These are phyloP conservation scores for Dictyostelium purpureum DNA, from an alignment of 78 protist species.

Conservation along the genomic window DNA sequence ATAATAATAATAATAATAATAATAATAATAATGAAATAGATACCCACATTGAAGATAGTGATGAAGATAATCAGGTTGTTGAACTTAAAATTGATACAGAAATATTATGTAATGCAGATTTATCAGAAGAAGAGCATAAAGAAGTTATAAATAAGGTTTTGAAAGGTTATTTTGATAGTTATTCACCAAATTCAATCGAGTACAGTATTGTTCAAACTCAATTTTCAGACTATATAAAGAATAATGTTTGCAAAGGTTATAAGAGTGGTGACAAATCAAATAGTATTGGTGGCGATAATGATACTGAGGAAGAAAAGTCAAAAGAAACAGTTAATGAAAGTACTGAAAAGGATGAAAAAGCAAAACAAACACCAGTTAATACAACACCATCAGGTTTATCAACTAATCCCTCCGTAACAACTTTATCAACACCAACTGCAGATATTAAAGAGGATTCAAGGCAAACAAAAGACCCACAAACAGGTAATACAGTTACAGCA, in stretches of 20 bases:
- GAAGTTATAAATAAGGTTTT: neutral
- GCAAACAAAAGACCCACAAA: neutral
- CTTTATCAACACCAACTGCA: neutral
- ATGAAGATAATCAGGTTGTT: neutral
- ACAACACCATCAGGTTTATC: neutral
- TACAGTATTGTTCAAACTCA: neutral
- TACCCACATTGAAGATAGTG: too few relatives aligned
- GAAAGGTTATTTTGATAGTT: neutral
- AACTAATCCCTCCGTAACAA: neutral
- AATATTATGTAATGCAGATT: neutral
- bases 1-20: constrained; percentile 7
- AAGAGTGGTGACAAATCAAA: too few relatives aligned
- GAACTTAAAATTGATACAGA: neutral
- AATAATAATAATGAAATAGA: neutral
- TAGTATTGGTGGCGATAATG: neutral
- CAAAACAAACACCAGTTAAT: neutral
- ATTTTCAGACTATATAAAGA: neutral
- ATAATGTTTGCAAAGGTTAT: neutral
- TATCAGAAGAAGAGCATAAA: constrained; percentile 1
- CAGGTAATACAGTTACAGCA: neutral
- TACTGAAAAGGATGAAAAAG: neutral
- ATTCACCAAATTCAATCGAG: neutral
- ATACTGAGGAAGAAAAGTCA: neutral
- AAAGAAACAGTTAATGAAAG: neutral
- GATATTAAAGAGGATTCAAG: neutral